A percentile compares a stretch with the other conserved stretches of the same genome.
Conservation (phyloP, 805 yeast species). For the Candida gorgasii region DNA sequence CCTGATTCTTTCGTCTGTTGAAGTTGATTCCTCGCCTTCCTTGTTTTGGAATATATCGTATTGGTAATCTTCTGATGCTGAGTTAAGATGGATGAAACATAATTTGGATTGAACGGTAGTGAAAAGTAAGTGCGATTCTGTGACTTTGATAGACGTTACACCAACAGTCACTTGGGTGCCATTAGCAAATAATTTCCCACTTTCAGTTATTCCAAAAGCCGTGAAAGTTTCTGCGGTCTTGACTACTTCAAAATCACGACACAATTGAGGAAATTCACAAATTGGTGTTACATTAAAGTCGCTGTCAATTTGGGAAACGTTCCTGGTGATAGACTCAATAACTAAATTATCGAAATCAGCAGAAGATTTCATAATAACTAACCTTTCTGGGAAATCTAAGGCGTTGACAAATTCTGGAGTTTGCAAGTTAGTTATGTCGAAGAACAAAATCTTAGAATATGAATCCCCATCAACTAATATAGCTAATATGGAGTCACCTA, state of each 20-base stretch:
- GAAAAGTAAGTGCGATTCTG: conserved; percentile 71
- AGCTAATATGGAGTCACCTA: conserved; percentile 53
- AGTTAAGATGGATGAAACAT: conserved; percentile 72
- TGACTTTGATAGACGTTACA: conserved; percentile 76
- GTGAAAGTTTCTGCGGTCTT: conserved; percentile 21
- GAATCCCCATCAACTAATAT: conserved; percentile 56
- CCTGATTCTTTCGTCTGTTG: conserved; percentile 78
- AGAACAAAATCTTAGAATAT: conserved; percentile 51
- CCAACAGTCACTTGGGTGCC: conserved; percentile 62
- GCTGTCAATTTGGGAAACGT: conserved; percentile 44
- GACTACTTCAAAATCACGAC: conserved; percentile 56
- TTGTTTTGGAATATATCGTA: conserved; percentile 32
- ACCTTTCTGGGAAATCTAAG: conserved; percentile 49
- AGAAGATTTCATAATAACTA: conserved; percentile 56
- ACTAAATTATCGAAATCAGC: conserved; percentile 54
- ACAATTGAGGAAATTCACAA: conserved; percentile 66
- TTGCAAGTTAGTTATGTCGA: conserved; percentile 45
- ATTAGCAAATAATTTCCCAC: conserved; percentile 74
- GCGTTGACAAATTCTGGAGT: conserved; percentile 43
- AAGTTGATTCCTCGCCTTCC: conserved; percentile 19
- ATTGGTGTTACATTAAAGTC: conserved; percentile 34
- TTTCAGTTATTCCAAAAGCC: conserved; percentile 73
- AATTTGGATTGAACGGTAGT: conserved; percentile 88
- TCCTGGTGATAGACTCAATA: conserved; percentile 65
- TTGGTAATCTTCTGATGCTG: conserved; percentile 34